Evolutionary conservation across 768 basidiomycete genomes (phyloP), one percentile per base, ranked within the genome.

Genomic region (Tricholoma bakamatsutake): DNA sequence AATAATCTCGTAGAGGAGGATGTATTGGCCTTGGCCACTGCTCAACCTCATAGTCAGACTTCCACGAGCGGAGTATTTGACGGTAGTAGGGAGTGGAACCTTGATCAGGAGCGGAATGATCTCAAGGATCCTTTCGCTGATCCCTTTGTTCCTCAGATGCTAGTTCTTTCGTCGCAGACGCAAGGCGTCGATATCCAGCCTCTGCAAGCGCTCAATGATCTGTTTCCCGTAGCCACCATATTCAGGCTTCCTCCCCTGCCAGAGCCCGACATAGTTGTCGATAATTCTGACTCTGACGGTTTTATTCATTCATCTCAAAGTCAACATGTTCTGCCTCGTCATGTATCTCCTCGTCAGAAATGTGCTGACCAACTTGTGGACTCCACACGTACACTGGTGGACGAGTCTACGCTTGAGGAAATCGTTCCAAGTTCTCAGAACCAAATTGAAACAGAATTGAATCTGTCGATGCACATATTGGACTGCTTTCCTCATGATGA

Each of bases 341-440:
- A 65, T 31, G 51, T 59, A 51, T 65, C 67, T 28, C 66, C 64
- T 27, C 63, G 52, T 43, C 62, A 60, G 53, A 52, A 58, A 46
- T 54, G 47, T 39, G 47, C 54, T 40, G 43, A 35, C 46, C 53
- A 46, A 15, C 34, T 24, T 13, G 27, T 34, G 37, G 6, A 27
- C 51, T 12, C 15, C 15, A 50, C 37, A 33, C 7, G 13, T 39
- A 54, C 55, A 9, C 40, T 35, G 27, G 31, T 27, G 57, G 62
- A 35, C 27, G 50, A 24, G 24, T 57, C n/a, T 53, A 56, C 52
- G 37, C 31, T 17, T 12, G 63, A 64, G 12, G 73, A 74, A 49
- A 50, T 67, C 8, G 65, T 79, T n/a, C 75, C 73, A 13, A 80
- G 75, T 54, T 80, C 77, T 31, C 79, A 79, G 57, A 75, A 69